These are phyloP conservation scores for Morella rubra DNA, from an alignment of 306 rosid genomes.

Conservation along the genomic window DNA sequence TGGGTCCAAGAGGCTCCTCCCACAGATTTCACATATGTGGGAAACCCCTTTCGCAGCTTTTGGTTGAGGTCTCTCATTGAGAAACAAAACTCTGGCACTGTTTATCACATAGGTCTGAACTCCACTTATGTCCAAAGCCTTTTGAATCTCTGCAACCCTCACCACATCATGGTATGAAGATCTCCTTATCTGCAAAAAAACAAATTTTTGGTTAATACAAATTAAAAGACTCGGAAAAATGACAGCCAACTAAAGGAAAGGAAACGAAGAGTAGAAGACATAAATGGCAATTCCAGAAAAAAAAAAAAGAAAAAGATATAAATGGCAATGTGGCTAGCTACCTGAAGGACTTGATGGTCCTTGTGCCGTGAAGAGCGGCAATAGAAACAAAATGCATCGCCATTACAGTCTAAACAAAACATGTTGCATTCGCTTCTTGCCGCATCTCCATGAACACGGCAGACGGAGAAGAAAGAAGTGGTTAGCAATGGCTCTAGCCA, in stretches of 20 bases:
- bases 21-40: slow-evolving; percentile 88
- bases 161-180: slow-evolving; percentile 96
- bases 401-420: slow-evolving; percentile 83
- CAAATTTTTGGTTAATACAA: no score
- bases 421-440: slow-evolving; percentile 85
- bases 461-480: slow-evolving; percentile 69
- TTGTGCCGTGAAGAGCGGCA: slow-evolving; percentile 88
- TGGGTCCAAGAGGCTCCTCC: slow-evolving; percentile 85
- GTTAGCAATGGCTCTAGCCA: slow-evolving; percentile 78
- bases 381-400: slow-evolving; percentile 81
- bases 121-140: slow-evolving; percentile 73
- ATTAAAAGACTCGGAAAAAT: no score
- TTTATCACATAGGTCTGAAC: slow-evolving; percentile 93
- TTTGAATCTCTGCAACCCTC: slow-evolving; percentile 73
- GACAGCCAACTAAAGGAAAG: not conserved
- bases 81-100: slow-evolving; percentile 85
- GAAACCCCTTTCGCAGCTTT: slow-evolving; percentile 74
- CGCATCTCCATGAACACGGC: slow-evolving; percentile 71
- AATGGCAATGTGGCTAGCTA: not conserved
- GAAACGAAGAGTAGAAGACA: not conserved
- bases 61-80: slow-evolving; percentile 95
- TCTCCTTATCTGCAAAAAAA: slow-evolving; percentile 63
- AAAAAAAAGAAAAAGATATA: not conserved
- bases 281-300: no score
- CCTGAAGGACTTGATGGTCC: slow-evolving; percentile 94